phyloP scores from a whole-genome alignment of 2,329 filamentous ascomycete genomes.

The Sclerotinia sclerotiorum region DNA sequence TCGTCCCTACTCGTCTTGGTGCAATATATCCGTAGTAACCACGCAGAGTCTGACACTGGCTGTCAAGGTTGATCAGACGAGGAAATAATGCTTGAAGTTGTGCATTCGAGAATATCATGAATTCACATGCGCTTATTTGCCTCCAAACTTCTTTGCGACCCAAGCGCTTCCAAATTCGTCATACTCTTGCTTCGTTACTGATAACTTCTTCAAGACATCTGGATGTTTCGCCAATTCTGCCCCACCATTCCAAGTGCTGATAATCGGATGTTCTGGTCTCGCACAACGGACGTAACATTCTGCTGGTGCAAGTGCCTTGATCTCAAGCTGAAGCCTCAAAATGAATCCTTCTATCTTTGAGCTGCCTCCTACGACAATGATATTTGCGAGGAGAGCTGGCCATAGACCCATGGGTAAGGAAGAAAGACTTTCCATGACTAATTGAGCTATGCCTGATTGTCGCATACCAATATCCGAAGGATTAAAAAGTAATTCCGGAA shows the following conservation, averaged over 20 bases:
- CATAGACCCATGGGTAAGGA: constrained; percentile 78
- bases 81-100: neutral
- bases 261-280: constrained; percentile 69
- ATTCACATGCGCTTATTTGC: constrained; percentile 29
- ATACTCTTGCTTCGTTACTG: constrained; percentile 88
- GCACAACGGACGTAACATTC: constrained; percentile 77
- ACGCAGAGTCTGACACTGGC: neutral
- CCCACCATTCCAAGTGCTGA: constrained; percentile 83
- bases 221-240: constrained; percentile 70
- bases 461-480: constrained; percentile 82
- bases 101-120: constrained; percentile 5
- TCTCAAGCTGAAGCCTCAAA: constrained; percentile 72
- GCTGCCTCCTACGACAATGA: constrained; percentile 87
- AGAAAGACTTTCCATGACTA: constrained; percentile 77
- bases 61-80: neutral
- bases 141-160: constrained; percentile 70
- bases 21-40: constrained; percentile 7
- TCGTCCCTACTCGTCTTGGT: neutral
- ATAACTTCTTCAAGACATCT: constrained; percentile 61
- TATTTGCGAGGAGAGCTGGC: constrained; percentile 80
- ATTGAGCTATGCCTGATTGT: constrained; percentile 77
- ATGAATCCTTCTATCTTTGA: constrained; percentile 77
- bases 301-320: constrained; percentile 69
- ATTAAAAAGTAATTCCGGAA: constrained; percentile 87
- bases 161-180: constrained; percentile 78